Conservation (phyloP, 2,329 filamentous ascomycete genomes). For the Metarhizium anisopliae region DNA sequence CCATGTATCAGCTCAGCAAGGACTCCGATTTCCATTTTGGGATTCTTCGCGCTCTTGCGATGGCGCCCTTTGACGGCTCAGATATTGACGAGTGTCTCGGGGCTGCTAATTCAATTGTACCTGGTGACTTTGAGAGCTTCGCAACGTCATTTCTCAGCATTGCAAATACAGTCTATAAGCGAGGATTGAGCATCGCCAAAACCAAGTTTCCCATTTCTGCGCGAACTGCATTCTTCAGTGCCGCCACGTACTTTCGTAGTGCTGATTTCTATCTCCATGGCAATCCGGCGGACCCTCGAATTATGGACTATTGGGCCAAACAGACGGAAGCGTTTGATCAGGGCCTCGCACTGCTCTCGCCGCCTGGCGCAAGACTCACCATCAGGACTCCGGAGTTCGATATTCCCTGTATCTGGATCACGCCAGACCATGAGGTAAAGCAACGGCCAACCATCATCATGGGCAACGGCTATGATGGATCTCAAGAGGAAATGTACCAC, state of each 20-base stretch:
- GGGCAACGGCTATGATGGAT: constrained; percentile 30
- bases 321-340: constrained; percentile 27
- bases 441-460: constrained; percentile 28
- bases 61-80: background rate
- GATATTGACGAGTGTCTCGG: constrained; percentile 11
- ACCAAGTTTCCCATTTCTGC: constrained; percentile 15
- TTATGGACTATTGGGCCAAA: constrained; percentile 25
- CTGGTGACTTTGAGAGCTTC: constrained; percentile 17
- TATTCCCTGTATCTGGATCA: constrained; percentile 22
- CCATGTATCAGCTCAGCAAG: constrained; percentile 1
- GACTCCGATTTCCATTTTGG: constrained; percentile 2
- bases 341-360: constrained; percentile 23
- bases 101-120: constrained; percentile 12
- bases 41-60: background rate
- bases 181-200: constrained; percentile 7
- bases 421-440: constrained; percentile 4
- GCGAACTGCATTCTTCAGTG: constrained; percentile 23
- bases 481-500: constrained; percentile 34
- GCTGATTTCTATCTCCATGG: constrained; percentile 34
- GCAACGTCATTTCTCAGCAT: constrained; percentile 12
- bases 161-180: constrained; percentile 11
- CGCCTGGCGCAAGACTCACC: constrained; percentile 22
- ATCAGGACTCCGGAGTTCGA: constrained; percentile 21
- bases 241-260: constrained; percentile 31
- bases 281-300: constrained; percentile 29